phyloP scores from a whole-genome alignment of 163 green algal species.

The Coccomyxa subellipsoidea region DNA sequence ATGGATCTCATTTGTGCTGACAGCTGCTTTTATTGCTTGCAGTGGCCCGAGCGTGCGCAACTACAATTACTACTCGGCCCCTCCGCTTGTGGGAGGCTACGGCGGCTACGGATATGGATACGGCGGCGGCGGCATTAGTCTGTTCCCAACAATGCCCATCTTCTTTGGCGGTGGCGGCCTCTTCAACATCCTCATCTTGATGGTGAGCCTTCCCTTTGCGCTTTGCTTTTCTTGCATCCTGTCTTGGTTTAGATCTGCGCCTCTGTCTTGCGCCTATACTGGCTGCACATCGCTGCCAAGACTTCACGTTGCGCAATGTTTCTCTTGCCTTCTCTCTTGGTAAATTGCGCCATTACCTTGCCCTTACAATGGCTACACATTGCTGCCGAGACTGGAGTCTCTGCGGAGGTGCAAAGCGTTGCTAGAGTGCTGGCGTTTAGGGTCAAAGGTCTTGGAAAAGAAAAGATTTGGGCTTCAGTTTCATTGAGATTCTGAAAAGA shows the following conservation, averaged over 20 bases:
- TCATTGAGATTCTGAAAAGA: too few relatives aligned
- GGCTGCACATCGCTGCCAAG: neutral
- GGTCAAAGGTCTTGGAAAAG: too few relatives aligned
- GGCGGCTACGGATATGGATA: slow-evolving; percentile 6
- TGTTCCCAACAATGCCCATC: neutral
- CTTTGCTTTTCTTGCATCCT: too few relatives aligned
- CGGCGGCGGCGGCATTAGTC: neutral
- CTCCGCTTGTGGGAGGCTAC: slow-evolving; percentile 6
- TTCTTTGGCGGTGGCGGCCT: slow-evolving; percentile 1
- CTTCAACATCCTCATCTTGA: slow-evolving; percentile 9
- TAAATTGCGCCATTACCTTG: neutral
- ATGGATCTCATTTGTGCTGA: too few relatives aligned
- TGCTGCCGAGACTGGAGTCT: too few relatives aligned
- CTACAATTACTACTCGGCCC: slow-evolving; percentile 7
- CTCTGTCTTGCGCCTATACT: neutral
- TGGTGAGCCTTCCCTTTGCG: neutral
- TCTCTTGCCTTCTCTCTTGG: neutral
- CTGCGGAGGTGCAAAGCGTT: too few relatives aligned
- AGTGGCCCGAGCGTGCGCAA: neutral
- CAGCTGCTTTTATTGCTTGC: too few relatives aligned
- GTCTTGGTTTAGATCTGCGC: neutral
- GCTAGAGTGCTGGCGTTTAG: too few relatives aligned
- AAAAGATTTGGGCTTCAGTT: too few relatives aligned
- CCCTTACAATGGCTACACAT: too few relatives aligned
- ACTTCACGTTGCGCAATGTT: neutral